Conservation (phyloP, 768 basidiomycete genomes). For the Dentipellis sp. region DNA sequence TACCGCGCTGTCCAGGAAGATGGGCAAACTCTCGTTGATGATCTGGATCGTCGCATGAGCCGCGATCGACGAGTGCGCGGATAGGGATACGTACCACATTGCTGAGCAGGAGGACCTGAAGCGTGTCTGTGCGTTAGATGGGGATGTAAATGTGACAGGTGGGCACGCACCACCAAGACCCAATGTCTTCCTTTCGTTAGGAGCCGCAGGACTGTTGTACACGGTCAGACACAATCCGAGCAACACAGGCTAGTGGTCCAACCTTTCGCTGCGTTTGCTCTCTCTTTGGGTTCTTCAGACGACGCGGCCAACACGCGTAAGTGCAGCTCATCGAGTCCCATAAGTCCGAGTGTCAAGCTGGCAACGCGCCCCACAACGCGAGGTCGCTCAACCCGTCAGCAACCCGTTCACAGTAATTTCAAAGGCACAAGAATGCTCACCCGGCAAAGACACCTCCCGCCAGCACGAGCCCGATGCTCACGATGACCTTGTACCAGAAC, state of each 20-base stretch:
- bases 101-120: slow-evolving; percentile 71
- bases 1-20: slow-evolving; percentile 70
- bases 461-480: slow-evolving; percentile 66
- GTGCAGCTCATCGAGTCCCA: slow-evolving; percentile 91
- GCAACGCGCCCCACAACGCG: not conserved
- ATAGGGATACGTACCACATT: slow-evolving; percentile 58
- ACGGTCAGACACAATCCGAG: not conserved
- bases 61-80: too few relatives aligned
- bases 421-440: slow-evolving; percentile 29
- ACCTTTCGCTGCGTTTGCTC: slow-evolving; percentile 66
- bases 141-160: slow-evolving; percentile 7
- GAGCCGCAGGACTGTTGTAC: slow-evolving; percentile 32
- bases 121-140: not conserved
- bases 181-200: slow-evolving; percentile 51
- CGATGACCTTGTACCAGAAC: slow-evolving; percentile 66
- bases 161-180: slow-evolving; percentile 73
- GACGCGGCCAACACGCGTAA: slow-evolving; percentile 77
- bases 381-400: not conserved
- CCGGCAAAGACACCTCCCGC: slow-evolving; percentile 90
- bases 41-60: slow-evolving; percentile 32
- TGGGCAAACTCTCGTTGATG: slow-evolving; percentile 76
- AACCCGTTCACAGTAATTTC: too few relatives aligned
- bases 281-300: slow-evolving; percentile 65
- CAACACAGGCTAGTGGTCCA: not conserved
- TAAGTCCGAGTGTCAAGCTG: slow-evolving; percentile 83